A percentile compares a stretch with the other conserved stretches of the same genome.
These are phyloP conservation scores for Blastocystis sp. DNA, from an alignment of 352 stramenopile genomes.

Conservation along the genomic window DNA sequence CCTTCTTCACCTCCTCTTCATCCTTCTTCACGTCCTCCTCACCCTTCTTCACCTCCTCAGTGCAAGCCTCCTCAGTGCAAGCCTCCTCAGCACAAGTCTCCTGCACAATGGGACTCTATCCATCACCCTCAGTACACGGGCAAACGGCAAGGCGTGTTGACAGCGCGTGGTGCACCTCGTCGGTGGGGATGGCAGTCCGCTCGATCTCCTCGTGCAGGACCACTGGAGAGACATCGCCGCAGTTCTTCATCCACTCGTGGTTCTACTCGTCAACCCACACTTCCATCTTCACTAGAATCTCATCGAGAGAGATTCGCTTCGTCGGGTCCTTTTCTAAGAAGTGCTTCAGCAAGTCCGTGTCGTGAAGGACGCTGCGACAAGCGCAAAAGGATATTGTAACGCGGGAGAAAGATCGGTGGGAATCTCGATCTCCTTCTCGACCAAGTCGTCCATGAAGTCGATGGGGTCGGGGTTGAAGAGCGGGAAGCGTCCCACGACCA, in stretches of 20 bases:
- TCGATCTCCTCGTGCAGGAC: neutral
- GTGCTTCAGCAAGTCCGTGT: conserved; percentile 57
- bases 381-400: conserved; percentile 62
- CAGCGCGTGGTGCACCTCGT: conserved; percentile 62
- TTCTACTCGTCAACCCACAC: neutral
- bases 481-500: conserved; percentile 78
- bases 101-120: too few species aligned
- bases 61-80: neutral
- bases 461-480: conserved; percentile 59
- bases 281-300: conserved; percentile 47
- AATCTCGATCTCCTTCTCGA: conserved; percentile 73
- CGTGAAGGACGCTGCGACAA: conserved; percentile 18
- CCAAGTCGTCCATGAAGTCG: conserved; percentile 69
- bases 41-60: neutral
- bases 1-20: neutral
- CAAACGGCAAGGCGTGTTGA: conserved; percentile 20
- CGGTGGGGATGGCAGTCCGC: neutral
- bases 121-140: too few species aligned
- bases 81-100: neutral
- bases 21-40: neutral
- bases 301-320: conserved; percentile 65
- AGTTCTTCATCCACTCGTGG: conserved; percentile 29
- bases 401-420: conserved; percentile 45
- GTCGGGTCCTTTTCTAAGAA: conserved; percentile 72
- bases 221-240: neutral